Base-by-base conservation (phyloP, 2,329 filamentous ascomycete genomes). In the Cytospora mali region DNA sequence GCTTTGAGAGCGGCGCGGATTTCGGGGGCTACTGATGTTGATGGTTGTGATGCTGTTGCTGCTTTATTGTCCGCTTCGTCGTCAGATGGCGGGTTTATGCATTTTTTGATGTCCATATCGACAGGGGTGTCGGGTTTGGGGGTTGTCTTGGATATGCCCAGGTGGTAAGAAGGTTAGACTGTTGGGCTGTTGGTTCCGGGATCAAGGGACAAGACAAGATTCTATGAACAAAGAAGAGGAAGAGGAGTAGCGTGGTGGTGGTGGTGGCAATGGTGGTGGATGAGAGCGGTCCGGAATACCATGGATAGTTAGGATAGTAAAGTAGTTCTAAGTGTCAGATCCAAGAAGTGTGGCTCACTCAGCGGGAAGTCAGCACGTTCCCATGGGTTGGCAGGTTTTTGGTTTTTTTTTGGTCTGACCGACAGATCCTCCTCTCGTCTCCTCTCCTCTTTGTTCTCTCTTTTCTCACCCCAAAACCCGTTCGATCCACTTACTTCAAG, bases 1-100 rank as follows among this genome's bases (percentile, higher is more conserved):
- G 57, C 18, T 21, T 18, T 10, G 14, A 60, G 35, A 18, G 49
- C 27, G 13, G 57, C 28, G 27, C 23, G 35, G 16, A 48, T 27
- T 6, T 54, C 57, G 49, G 57, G 49, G 42, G 57, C 33, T 14
- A 51, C 50, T 54, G 25, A 1, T 46, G 56, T 23, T 51, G 29
- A 11, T 31, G 33, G 33, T 35, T 11, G 11, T 35, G 33, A 1
- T 35, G 33, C 7, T 35, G 42, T 10, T 23, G 21, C n/a, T 21
- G 39, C 10, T 13, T 46, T 46, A n/a, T 18, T 10, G 5, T 46
- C 42, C n/a, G 42, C 42, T n/a, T 4, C 6, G 7, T 46, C 42
- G 23, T 23, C n/a, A 23, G 11, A n/a, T 10, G 42, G 42, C 42
- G 42, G 42, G 42, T 46, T 21, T 46, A 46, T 46, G n/a, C 42